A percentile compares a stretch with the other conserved stretches of the same genome.
Conservation (phyloP, 352 stramenopile species). For the Saprolegnia parasitica region DNA sequence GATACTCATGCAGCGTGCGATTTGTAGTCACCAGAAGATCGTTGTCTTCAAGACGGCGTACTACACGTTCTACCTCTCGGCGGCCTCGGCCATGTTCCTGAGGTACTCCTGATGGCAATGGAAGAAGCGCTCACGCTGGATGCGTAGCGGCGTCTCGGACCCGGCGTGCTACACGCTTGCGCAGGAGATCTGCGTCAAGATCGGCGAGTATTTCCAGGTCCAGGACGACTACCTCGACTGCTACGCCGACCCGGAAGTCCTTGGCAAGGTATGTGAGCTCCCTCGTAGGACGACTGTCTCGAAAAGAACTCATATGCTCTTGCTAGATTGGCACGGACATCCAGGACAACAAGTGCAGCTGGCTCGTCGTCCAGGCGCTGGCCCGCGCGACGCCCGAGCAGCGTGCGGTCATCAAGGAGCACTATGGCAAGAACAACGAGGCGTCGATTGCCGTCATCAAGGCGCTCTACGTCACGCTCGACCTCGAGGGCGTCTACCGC, state of each 20-base stretch:
- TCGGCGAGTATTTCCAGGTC: conserved; percentile 99
- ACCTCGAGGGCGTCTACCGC: conserved; percentile 84
- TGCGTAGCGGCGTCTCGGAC: conserved; percentile 73
- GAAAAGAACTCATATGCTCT: neutral
- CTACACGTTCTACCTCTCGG: conserved; percentile 99
- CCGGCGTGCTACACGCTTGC: conserved; percentile 72
- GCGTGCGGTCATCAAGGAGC: conserved; percentile 57
- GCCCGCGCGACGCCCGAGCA: conserved; percentile 19
- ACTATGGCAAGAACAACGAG: conserved; percentile 87
- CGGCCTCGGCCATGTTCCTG: conserved; percentile 86
- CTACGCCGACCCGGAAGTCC: conserved; percentile 91
- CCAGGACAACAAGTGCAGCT: conserved; percentile 99
- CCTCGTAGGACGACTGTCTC: neutral
- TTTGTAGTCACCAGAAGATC: conserved; percentile 78
- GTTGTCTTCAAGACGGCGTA: conserved; percentile 99
- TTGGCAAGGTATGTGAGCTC: conserved; percentile 72
- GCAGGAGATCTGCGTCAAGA: conserved; percentile 93
- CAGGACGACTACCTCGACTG: conserved; percentile 99
- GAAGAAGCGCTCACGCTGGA: neutral
- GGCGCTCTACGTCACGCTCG: conserved; percentile 90
- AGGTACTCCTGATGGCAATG: conserved; percentile 30
- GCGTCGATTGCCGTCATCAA: conserved; percentile 88
- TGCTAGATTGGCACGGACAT: conserved; percentile 94
- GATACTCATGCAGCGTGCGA: conserved; percentile 15
- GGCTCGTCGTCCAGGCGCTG: conserved; percentile 95